Evolutionary conservation across 2,329 filamentous ascomycete species (phyloP), one percentile per base, ranked within the genome.

Genomic region (Xylariaceae sp.): DNA sequence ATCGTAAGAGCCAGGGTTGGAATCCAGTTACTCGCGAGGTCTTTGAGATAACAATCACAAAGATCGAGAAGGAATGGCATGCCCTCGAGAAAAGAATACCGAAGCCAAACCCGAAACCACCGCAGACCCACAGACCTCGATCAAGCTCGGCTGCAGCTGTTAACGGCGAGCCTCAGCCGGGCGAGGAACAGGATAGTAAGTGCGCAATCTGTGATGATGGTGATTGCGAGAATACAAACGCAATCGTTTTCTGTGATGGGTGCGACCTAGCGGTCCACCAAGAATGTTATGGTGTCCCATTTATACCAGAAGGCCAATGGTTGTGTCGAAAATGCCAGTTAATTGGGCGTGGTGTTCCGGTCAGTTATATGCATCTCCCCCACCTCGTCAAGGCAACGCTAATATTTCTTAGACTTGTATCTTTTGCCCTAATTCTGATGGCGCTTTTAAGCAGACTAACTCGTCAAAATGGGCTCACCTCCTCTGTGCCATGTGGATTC

Each of bases 171-270:
- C 87, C 89, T 37, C 85, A 88, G 60, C 86, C 83, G 23, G 91
- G 91, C 16, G 94, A 97, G 73, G 93, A 97, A 72, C 92, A 94
- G 64, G 94, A 99, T 72, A 96, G 89, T 64, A 97, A 96, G 72
- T 99, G 94, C 70, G 92, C 91, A 18, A 95, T 99, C 53, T 99
- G 94, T 70, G 94, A 99, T 69, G 94, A 99, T 67, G 94, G 94
- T n/a, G 94, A 99, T 69, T 99, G 94, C 68, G 94, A 99, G 74
- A 99, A 99, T 72, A 95, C 94, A 18, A 99, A 99, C 68, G 94
- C 94, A 1, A 99, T 99, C 67, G 94, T 99, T 18, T 99, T 99
- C 69, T 99, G 94, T 70, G 94, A 99, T 70, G 94, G 94, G 3
- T 99, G 94, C 73, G 95, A 99, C 73, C 78, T 99, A 45, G 94